A percentile compares a stretch with the other conserved stretches of the same genome.
Conservation (phyloP, 1,139 yeast genomes). For the Debaryomyces subglobosus region DNA sequence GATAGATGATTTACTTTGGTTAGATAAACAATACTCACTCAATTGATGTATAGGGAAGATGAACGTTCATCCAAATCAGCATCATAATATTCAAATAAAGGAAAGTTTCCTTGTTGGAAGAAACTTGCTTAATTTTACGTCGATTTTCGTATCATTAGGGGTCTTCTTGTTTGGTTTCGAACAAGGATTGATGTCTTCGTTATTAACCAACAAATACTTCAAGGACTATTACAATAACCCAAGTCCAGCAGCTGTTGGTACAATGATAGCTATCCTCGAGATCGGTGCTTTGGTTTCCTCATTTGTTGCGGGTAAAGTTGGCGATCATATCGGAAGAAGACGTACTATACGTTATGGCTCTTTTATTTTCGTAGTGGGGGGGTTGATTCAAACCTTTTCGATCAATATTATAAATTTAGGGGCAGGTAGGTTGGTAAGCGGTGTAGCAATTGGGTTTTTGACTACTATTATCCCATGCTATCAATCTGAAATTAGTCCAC, state of each 20-base stretch:
- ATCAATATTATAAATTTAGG: conserved; percentile 52
- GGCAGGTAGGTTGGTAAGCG: conserved; percentile 77
- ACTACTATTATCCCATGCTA: conserved; percentile 96
- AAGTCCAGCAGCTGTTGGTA: conserved; percentile 50
- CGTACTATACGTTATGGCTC: conserved; percentile 84
- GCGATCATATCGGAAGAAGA: conserved; percentile 81
- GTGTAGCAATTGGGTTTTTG: conserved; percentile 85
- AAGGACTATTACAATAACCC: conserved; percentile 73
- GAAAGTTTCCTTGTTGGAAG: conserved; percentile 54
- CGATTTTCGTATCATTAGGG: conserved; percentile 60
- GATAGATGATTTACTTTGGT: not conserved
- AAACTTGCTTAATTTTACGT: conserved; percentile 56
- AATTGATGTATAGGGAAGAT: conserved; percentile 12
- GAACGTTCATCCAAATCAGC: conserved; percentile 20
- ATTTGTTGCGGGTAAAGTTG: conserved; percentile 71
- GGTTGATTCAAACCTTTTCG: conserved; percentile 65
- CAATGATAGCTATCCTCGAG: conserved; percentile 56
- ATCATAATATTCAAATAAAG: conserved; percentile 38
- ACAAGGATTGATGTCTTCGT: conserved; percentile 63
- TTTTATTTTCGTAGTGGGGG: conserved; percentile 78
- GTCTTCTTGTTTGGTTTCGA: conserved; percentile 65
- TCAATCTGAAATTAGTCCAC: conserved; percentile 89
- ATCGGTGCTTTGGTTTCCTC: conserved; percentile 85
- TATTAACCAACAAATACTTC: conserved; percentile 70
- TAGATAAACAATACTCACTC: not conserved